Conservation (phyloP, 768 basidiomycete genomes). For the Panus rudis region DNA sequence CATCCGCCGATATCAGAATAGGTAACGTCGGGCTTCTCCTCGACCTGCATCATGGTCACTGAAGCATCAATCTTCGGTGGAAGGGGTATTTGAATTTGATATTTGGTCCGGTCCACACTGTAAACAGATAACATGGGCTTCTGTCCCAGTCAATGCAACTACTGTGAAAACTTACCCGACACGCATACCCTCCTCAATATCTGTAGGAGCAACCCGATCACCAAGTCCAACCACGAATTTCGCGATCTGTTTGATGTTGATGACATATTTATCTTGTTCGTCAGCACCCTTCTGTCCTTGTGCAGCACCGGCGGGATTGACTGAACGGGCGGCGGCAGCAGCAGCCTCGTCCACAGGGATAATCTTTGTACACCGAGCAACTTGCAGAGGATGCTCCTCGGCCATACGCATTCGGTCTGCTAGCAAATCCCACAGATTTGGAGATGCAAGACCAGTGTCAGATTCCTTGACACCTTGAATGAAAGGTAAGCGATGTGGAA, state of each 20-base stretch:
- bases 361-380: constrained; percentile 98
- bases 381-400: constrained; percentile 91
- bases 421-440: constrained; percentile 95
- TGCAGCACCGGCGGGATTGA: constrained; percentile 68
- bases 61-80: constrained; percentile 99
- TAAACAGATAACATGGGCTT: neutral
- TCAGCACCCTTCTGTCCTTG: constrained; percentile 96
- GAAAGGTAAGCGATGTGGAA: too few relatives aligned
- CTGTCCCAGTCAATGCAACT: neutral
- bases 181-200: constrained; percentile 99
- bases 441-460: constrained; percentile 93
- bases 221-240: constrained; percentile 98
- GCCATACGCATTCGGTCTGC: constrained; percentile 89
- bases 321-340: constrained; percentile 70
- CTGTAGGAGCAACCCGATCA: constrained; percentile 93
- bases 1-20: constrained; percentile 98
- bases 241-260: constrained; percentile 99
- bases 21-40: constrained; percentile 97
- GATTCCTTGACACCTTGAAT: constrained; percentile 87
- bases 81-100: constrained; percentile 97
- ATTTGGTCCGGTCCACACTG: constrained; percentile 93
- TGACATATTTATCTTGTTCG: constrained; percentile 98
- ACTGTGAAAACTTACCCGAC: constrained; percentile 68
- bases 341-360: constrained; percentile 75
- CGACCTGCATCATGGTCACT: constrained; percentile 99